Base-by-base conservation (phyloP, 164 flowering plant genomes). In the Aristolochia contorta region DNA sequence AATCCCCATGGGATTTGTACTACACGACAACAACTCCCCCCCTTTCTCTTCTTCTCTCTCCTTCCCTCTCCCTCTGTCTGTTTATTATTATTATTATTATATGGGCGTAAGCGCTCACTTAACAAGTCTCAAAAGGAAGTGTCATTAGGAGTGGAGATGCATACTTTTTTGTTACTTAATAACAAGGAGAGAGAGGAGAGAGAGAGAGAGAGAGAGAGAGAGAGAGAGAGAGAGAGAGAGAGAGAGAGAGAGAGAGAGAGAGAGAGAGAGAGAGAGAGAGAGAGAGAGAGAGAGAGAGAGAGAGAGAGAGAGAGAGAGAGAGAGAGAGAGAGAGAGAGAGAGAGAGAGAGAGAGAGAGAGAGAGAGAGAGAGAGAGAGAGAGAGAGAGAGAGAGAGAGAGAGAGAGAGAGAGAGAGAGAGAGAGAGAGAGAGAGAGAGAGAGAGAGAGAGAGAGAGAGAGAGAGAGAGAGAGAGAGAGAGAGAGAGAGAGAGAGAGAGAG, bases 1-100 rank as follows among this genome's bases (percentile, higher is more conserved):
- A 60, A 60, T 60, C 63, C 63, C 54, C 63, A 60, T 47, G 51
- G 25, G 64, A 51, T 61, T 33, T 61, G 25, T 47, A 10, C 43
- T 10, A 48, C 19, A 37, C 15, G 23, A 25, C 22, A 25, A 22
- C 18, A 61, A 30, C 63, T 49, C 55, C 24, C 22, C 25, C 53
- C 13, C 53, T n/a, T n/a, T n/a, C 52, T 47, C 53, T 15, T 4
- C 16, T 20, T 1, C 12, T 18, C 3, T 16, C 8, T 3, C 19
- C 22, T 12, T 19, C 24, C 21, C 12, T 37, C 43, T 3, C 43
- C 58, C 43, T 10, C 12, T 37, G 12, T 37, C 43, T 37, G 43
- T 10, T 37, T 4, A 37, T 37, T 37, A 37, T 37, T 6, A 6
- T 37, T 4, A 37, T 37, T 37, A 37, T 37, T 6, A 6, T 37